Evolutionary conservation across 208 protist genomes (phyloP).

Genomic region (Trypanosoma congolense): DNA sequence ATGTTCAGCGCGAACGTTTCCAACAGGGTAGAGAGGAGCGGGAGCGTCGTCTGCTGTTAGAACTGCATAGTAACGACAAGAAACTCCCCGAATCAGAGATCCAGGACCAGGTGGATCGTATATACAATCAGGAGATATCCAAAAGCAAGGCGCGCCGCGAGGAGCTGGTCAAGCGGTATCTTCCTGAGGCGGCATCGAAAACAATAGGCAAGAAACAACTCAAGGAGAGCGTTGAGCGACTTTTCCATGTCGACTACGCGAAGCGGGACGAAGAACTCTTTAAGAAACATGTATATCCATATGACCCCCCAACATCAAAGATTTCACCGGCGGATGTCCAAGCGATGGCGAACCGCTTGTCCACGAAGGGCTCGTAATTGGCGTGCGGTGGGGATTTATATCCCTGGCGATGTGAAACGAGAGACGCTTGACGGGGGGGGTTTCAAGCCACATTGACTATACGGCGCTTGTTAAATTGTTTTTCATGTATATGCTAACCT

Average conservation of each 20-base stretch:
- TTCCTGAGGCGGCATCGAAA: conserved; percentile 44
- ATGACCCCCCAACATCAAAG: conserved; percentile 61
- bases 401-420: too few relatives aligned
- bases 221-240: conserved; percentile 56
- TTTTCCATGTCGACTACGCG: conserved; percentile 73
- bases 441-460: too few relatives aligned
- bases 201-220: conserved; percentile 67
- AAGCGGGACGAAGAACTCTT: conserved; percentile 80
- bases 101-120: conserved; percentile 70
- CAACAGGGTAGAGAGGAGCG: conserved; percentile 45
- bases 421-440: neutral
- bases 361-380: conserved; percentile 25
- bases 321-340: conserved; percentile 52
- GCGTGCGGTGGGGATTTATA: too few relatives aligned
- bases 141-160: conserved; percentile 41
- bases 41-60: conserved; percentile 47
- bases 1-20: conserved; percentile 75
- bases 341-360: conserved; percentile 73
- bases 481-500: too few relatives aligned
- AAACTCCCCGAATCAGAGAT: conserved; percentile 59
- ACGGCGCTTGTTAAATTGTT: too few relatives aligned
- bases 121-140: conserved; percentile 72
- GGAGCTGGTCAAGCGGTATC: conserved; percentile 54
- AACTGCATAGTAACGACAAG: conserved; percentile 58
- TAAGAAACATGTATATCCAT: conserved; percentile 82